Evolutionary conservation across 1,139 yeast species (phyloP), one percentile per base, ranked within the genome.

Genomic region (Diutina catenulata): DNA sequence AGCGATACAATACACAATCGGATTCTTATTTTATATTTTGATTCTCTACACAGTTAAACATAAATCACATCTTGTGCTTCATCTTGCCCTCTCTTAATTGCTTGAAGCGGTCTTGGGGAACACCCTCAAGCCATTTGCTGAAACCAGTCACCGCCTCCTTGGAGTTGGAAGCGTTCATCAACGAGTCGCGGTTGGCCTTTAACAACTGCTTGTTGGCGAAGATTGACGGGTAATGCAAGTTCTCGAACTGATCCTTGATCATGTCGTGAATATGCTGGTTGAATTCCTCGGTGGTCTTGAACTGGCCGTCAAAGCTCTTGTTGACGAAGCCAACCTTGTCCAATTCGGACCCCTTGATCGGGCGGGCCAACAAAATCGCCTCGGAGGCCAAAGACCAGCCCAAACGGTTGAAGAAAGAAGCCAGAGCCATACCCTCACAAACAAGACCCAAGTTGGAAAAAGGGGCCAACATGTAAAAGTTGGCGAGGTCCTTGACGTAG

Each of bases 391-490:
- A 69, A 43, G 86, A 76, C 64, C 79, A 64, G 2, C 95, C 95
- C 44, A 86, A 63, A 50, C 94, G 70, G 47, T 66, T 57, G 31
- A 81, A 76, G 40, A 86, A 64, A 7, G 91, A 74, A 16, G 76
- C 73, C 9, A 86, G 75, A 3, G 86, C 63, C 7, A 78, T 86
- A 41, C 95, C 94, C 57, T 86, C 96, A 43, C 84, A 75, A 3
- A 82, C 91, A 48, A 86, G 68, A 2, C 95, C 94, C 49, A 86
- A 69, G 53, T 80, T 80, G 39, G 91, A 76, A 57, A 86, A 86
- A 13, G 96, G 95, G 21, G 80, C 69, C 52, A 80, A 67, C 42
- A 81, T 47, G 56, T 65, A 81, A 39, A 80, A 71, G 42, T 74
- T 64, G 28, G 52, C 49, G 41, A 73, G 77, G 45, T 79, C 75